Evolutionary conservation across 345 rosid species (phyloP), one percentile per base, ranked within the genome.

Genomic region (Populus deltoides): DNA sequence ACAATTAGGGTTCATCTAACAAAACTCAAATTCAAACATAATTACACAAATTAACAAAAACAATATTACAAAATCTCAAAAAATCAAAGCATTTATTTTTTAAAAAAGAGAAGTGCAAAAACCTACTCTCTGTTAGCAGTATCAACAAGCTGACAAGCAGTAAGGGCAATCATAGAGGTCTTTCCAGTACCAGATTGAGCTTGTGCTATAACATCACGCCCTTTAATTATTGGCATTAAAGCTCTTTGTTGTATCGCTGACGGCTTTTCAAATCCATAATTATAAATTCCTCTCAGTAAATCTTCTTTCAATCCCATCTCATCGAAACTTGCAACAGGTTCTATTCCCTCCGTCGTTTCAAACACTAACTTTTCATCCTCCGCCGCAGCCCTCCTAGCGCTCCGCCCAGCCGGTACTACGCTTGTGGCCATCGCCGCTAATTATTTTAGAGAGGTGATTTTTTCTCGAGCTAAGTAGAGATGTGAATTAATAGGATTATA

Each of bases 161-260:
- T 86, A 83, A 96, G 95, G 13, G 97, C 98, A 81, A 96, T 94
- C 99, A 96, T 91, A 68, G 98, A 92, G 73, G 97, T 92, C 80
- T 96, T 96, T 4, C 98, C 98, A 1, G 97, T 96, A 83, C 99
- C 99, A n/a, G 97, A 96, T 76, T 93, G 99, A 4, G 99, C 99
- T 84, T 96, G 98, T 5, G 99, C 98, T 35, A 96, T 96, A 12
- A 94, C 98, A 73, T 96, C 99, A 0, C 98, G 91, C 5, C 99
- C 98, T 77, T 87, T 89, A 53, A 96, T 87, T 61, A 96, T 92
- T 6, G 98, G 98, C 97, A 96, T 89, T 22, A 96, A 94, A 0
- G 98, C 98, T 31, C 98, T 88, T 85, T 93, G 98, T 71, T 96
- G 99, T 73, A 96, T 96, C 16, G 98, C 98, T 0, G 99, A 96